A percentile compares a stretch with the other conserved stretches of the same genome.
Conservation (phyloP, 257 asterid genomes). For the Datura wrightii region DNA sequence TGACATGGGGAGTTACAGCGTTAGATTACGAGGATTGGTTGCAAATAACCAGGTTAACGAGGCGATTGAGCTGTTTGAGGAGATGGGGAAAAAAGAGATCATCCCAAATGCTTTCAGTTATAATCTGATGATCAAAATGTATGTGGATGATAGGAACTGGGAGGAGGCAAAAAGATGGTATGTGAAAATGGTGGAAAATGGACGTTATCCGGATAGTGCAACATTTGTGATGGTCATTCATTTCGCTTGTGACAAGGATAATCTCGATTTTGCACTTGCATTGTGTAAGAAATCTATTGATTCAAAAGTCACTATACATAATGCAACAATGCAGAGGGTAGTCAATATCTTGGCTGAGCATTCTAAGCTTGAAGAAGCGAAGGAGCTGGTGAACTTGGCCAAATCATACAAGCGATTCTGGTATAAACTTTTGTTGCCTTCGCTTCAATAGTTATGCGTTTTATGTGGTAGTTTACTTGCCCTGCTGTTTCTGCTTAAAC, state of each 20-base stretch:
- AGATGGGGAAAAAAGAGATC: conserved; percentile 46
- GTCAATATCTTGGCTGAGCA: conserved; percentile 23
- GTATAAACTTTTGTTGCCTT: background rate
- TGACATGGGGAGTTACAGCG: conserved; percentile 47
- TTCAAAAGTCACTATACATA: background rate
- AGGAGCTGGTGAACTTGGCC: conserved; percentile 27
- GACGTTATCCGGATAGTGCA: conserved; percentile 37
- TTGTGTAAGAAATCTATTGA: conserved; percentile 45
- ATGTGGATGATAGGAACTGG: conserved; percentile 41
- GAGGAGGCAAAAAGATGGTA: conserved; percentile 57
- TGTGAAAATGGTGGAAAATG: conserved; percentile 40
- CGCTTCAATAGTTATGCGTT: background rate
- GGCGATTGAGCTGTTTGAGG: conserved; percentile 48
- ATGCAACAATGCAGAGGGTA: conserved; percentile 24
- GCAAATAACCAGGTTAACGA: conserved; percentile 40
- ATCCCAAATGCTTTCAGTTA: conserved; percentile 48
- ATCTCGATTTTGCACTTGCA: conserved; percentile 52
- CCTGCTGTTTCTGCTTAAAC: background rate
- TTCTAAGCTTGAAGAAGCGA: conserved; percentile 16
- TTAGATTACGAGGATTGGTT: conserved; percentile 51
- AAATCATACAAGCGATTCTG: background rate
- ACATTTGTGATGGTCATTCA: conserved; percentile 49
- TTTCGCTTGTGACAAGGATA: conserved; percentile 48
- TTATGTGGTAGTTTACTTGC: background rate
- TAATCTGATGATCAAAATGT: conserved; percentile 53